Base-by-base conservation (phyloP, 805 yeast genomes). In the Candida ortonii region DNA sequence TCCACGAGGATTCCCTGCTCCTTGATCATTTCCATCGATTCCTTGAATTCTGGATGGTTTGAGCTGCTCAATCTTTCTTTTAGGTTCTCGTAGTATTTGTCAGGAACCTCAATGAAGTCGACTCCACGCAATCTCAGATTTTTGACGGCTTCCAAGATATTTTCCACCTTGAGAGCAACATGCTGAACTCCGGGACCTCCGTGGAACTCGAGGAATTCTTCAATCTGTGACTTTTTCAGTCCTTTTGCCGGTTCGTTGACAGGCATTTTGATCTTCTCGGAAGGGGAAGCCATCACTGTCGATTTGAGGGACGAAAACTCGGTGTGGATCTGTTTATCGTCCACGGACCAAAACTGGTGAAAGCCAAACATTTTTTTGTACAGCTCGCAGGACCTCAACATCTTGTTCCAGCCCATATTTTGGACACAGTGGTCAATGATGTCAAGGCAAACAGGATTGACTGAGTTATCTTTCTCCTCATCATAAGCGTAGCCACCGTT, bases 131-230 rank as follows among this genome's bases (percentile, higher is more conserved):
- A 38, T 25, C 61, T 67, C 69, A 87, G 59, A 9, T 65, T 59
- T 2, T 53, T 41, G 10, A 86, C 80, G 0, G 87, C 67, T 3
- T 54, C 52, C 14, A 84, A 46, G 24, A 86, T 85, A 55, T 83
- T 67, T 17, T 64, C 58, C 0, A 90, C 84, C 32, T 64, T 59
- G 16, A 86, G 55, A 0, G 95, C 95, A 50, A 86, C 64, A 52
- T 86, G 95, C 60, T 86, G 95, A 22, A 87, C 73, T 3, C 95
- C 95, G 0, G 94, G 83, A 0, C 95, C 95, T 30, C 74, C 73
- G 55, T 84, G 71, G 50, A 66, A 86, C 33, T 79, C 82, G 43
- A 81, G 59, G 53, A 81, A 86, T 57, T 86, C 96, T 57, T 85
- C 94, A 39, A 86, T 80, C 53, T 86, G 95, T 3, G 89, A 78